These are phyloP conservation scores for Fraxinus greggii DNA, from an alignment of 305 asterid genomes.

Conservation along the genomic window DNA sequence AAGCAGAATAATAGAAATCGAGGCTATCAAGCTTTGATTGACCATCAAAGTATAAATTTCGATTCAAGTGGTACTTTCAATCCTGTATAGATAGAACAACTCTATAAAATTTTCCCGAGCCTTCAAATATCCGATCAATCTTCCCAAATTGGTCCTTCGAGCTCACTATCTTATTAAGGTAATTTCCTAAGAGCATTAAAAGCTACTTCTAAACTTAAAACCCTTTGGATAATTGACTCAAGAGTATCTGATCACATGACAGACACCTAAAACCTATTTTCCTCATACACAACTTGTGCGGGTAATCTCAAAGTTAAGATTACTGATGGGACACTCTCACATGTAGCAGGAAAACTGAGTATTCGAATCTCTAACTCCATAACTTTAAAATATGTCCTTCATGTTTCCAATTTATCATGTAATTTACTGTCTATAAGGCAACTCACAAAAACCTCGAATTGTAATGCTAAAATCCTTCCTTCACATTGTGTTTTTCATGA, in stretches of 20 bases:
- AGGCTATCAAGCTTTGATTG: background rate
- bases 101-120: background rate
- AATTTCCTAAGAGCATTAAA: background rate
- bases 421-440: conserved; percentile 4
- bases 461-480: background rate
- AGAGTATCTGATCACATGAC: background rate
- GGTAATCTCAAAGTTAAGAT: background rate
- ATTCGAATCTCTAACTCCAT: background rate
- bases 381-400: background rate
- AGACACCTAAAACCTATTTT: background rate
- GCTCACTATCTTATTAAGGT: background rate
- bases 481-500: background rate
- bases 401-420: background rate
- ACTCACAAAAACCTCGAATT: conserved; percentile 1
- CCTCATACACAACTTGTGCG: background rate
- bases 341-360: background rate
- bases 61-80: background rate
- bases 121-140: background rate
- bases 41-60: background rate
- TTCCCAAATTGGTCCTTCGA: background rate
- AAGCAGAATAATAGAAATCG: background rate
- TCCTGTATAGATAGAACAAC: background rate
- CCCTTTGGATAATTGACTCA: background rate
- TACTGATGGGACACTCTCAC: background rate
- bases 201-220: background rate